Evolutionary conservation across 257 asterid genomes (phyloP), one percentile per base, ranked within the genome.

Genomic region (Primulina eburnea): DNA sequence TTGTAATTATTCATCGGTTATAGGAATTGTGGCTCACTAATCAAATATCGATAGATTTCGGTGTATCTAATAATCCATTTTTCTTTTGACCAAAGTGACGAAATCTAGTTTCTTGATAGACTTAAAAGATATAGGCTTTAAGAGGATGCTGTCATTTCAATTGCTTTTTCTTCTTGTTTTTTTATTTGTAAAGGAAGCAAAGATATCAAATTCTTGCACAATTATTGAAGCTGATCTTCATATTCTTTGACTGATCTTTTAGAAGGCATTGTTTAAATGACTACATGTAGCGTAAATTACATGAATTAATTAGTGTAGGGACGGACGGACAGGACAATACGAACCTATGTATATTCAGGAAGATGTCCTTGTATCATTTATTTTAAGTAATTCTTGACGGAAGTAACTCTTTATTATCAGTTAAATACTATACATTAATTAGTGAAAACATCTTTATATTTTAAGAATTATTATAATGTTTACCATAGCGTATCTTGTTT

Each of bases 31-130:
- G 56, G 56, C 8, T 14, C 5, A 8, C 43, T 0, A 7, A 37
- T 37, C 1, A 37, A 37, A 16, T 1, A 47, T 47, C 56, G 7
- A 47, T 47, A 16, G 56, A 47, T 47, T 16, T 47, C 7, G 7
- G 56, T 47, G 56, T 14, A 62, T 29, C 69, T 76, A 33, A 47
- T 65, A 64, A 18, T 60, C 69, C 81, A 76, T 8, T 47, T 47
- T 47, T 57, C 75, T 60, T 72, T 75, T 68, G 78, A 74, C 82
- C 68, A 60, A 59, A 75, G 81, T 78, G 85, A 81, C 70, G 65
- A 77, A 59, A 70, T 63, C 65, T 68, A 69, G 74, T 80, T 63
- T 73, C 69, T 59, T 70, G 63, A 69, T 70, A 68, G 79, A 74
- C 79, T 62, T 60, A 5, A 64, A 63, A 64, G 37, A 47, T 64